Percentiles rank a stretch among this genome's conserved stretches.
Evolutionary conservation across 2,329 filamentous ascomycete species (phyloP).

Genomic region (Calycina herbarum): DNA sequence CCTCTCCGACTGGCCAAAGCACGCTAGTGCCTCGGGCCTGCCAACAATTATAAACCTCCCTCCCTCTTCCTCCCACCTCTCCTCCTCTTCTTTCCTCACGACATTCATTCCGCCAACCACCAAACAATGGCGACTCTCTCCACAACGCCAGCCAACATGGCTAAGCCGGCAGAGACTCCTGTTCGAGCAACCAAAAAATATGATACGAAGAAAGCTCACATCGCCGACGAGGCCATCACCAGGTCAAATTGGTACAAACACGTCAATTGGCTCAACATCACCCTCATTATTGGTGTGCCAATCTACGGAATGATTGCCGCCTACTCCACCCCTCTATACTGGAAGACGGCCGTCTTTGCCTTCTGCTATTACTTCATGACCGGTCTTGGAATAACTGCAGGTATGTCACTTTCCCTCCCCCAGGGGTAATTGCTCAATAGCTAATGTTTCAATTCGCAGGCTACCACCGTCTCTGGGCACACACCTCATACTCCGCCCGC

Average conservation of each 20-base stretch:
- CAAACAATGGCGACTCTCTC: slow-evolving; percentile 28
- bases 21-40: slow-evolving; percentile 1
- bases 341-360: slow-evolving; percentile 72
- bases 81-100: slow-evolving; percentile 18
- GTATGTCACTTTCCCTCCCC: slow-evolving; percentile 45
- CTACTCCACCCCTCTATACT: slow-evolving; percentile 74
- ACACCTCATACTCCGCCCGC: slow-evolving; percentile 78
- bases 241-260: slow-evolving; percentile 86
- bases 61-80: slow-evolving; percentile 8
- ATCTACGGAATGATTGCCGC: slow-evolving; percentile 70
- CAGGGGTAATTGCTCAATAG: background rate
- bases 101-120: slow-evolving; percentile 19
- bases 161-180: slow-evolving; percentile 30
- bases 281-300: slow-evolving; percentile 77
- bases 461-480: slow-evolving; percentile 84
- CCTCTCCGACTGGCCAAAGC: background rate
- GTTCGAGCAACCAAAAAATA: slow-evolving; percentile 41
- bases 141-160: slow-evolving; percentile 32
- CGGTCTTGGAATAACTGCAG: slow-evolving; percentile 76
- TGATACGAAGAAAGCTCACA: slow-evolving; percentile 74
- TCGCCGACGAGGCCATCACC: slow-evolving; percentile 80
- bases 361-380: slow-evolving; percentile 82
- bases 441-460: slow-evolving; percentile 41
- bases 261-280: slow-evolving; percentile 89
- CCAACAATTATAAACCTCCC: slow-evolving; percentile 21